Conservation (phyloP, 2,329 filamentous ascomycete genomes). For the Rhinocladiella similis region DNA sequence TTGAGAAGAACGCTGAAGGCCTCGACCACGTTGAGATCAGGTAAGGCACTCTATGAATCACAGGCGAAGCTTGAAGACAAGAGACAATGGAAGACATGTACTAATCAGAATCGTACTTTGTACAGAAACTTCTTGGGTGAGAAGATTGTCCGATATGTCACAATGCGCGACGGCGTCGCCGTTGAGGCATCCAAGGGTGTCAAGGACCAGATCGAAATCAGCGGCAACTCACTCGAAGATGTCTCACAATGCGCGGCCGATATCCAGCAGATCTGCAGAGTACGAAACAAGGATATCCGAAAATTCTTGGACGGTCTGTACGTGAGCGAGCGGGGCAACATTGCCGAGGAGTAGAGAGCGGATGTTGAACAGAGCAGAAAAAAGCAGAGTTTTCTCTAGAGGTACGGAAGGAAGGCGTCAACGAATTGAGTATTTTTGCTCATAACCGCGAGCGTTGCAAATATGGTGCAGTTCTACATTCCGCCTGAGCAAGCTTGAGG, state of each 20-base stretch:
- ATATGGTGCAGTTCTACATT: not conserved
- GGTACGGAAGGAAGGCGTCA: not conserved
- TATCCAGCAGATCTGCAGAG: constrained; percentile 99
- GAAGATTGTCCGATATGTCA: constrained; percentile 95
- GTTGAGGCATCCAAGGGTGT: constrained; percentile 86
- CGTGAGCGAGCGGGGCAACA: constrained; percentile 98
- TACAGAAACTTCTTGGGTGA: constrained; percentile 94
- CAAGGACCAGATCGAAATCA: constrained; percentile 96
- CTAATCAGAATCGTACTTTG: constrained; percentile 24
- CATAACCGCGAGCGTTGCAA: not conserved
- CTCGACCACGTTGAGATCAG: constrained; percentile 94
- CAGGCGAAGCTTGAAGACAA: not conserved
- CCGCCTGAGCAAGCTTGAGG: not conserved
- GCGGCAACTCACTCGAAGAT: constrained; percentile 92
- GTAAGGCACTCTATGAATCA: constrained; percentile 54
- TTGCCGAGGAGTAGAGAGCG: constrained; percentile 59
- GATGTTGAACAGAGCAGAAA: constrained; percentile 3
- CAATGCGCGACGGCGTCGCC: constrained; percentile 86
- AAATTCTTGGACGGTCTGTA: constrained; percentile 99
- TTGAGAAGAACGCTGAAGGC: constrained; percentile 92
- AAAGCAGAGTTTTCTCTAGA: too few relatives aligned
- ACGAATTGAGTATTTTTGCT: not conserved
- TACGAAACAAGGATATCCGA: constrained; percentile 99
- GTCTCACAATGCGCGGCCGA: constrained; percentile 98
- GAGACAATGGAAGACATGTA: constrained; percentile 9